Conservation (phyloP, 208 protist genomes). For the Crithidia sp. region DNA sequence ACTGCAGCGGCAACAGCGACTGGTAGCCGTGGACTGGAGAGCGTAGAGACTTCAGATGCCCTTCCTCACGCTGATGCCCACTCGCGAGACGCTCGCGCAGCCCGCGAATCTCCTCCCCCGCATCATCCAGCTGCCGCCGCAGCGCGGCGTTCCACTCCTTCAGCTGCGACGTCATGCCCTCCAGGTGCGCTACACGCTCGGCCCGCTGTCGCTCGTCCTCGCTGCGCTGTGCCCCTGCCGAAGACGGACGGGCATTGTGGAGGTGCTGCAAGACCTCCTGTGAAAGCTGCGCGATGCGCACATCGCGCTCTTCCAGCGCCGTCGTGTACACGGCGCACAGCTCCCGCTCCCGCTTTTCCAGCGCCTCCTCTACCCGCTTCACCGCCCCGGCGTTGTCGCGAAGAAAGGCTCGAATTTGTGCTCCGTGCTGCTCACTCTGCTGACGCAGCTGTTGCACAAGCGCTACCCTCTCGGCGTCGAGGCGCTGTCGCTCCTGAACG, state of each 20-base stretch:
- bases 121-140: conserved; percentile 22
- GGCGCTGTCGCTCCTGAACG: conserved; percentile 1
- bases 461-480: conserved; percentile 3
- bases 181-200: conserved; percentile 19
- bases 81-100: conserved; percentile 18
- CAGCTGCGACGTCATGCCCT: conserved; percentile 21
- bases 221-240: not conserved
- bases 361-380: conserved; percentile 27
- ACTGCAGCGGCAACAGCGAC: not conserved
- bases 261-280: conserved; percentile 45
- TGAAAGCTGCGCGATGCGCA: conserved; percentile 59
- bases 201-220: conserved; percentile 16
- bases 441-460: conserved; percentile 33
- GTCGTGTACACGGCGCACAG: conserved; percentile 43
- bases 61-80: not conserved
- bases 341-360: conserved; percentile 44
- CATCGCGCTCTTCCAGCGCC: conserved; percentile 57
- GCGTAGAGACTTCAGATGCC: not conserved
- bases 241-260: conserved; percentile 20
- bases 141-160: conserved; percentile 25
- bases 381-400: conserved; percentile 35
- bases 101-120: conserved; percentile 1
- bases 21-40: no score
- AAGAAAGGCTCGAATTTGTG: conserved; percentile 24
- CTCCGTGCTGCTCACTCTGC: conserved; percentile 30